A percentile compares a stretch with the other conserved stretches of the same genome.
phyloP scores from a whole-genome alignment of 2,329 filamentous ascomycete species.

The Fusarium sp. region DNA sequence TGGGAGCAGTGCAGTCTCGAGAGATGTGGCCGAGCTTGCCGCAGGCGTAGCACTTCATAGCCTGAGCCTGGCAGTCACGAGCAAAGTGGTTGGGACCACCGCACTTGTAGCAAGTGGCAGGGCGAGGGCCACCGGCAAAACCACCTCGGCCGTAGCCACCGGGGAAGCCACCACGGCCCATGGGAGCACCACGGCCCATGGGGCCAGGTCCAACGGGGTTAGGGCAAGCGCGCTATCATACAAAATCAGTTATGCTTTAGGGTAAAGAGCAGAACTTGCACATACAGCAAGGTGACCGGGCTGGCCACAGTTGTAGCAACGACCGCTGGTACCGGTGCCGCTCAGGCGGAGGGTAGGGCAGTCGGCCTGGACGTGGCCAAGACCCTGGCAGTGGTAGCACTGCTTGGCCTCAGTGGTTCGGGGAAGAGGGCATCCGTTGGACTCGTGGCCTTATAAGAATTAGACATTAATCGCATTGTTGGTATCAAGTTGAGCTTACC shows the following conservation, averaged over 20 bases:
- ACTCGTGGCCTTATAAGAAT: constrained; percentile 78
- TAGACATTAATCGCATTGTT: not conserved
- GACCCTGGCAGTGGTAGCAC: constrained; percentile 99
- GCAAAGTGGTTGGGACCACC: constrained; percentile 97
- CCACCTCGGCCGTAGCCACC: constrained; percentile 76
- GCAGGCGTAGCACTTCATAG: constrained; percentile 98
- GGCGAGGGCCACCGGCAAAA: constrained; percentile 75
- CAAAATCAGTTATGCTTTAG: constrained; percentile 29
- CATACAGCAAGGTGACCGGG: constrained; percentile 90
- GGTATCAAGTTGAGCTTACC: constrained; percentile 57
- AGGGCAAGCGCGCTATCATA: constrained; percentile 79
- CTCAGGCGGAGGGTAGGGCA: constrained; percentile 96
- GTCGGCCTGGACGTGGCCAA: constrained; percentile 98
- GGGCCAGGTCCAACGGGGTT: constrained; percentile 70
- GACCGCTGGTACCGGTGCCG: constrained; percentile 82
- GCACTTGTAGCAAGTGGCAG: constrained; percentile 80
- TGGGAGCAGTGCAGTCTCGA: constrained; percentile 93
- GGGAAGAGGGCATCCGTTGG: constrained; percentile 95
- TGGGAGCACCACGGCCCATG: constrained; percentile 74
- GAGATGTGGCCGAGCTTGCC: constrained; percentile 96
- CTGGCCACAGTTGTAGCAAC: constrained; percentile 97
- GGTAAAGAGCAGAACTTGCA: constrained; percentile 33
- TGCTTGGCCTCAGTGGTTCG: constrained; percentile 99
- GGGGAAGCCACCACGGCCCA: constrained; percentile 77
- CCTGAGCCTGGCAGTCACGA: constrained; percentile 96